Percentiles rank a stretch among this genome's conserved stretches.
Evolutionary conservation across 2,329 filamentous ascomycete species (phyloP).

Genomic region (Nemania sp.): DNA sequence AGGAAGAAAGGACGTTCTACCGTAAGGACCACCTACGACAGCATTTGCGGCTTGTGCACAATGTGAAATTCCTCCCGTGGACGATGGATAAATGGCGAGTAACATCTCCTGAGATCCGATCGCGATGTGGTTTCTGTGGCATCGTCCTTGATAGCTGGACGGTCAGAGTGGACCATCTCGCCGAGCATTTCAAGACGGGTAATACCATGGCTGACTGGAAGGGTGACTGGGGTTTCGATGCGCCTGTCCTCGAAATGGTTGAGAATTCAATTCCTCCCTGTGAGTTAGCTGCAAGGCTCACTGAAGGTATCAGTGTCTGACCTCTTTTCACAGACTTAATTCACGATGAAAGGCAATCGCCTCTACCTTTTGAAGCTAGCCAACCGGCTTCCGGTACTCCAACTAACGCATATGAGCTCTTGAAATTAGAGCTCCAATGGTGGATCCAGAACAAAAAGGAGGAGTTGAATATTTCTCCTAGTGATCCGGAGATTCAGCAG

Average conservation of each 20-base stretch:
- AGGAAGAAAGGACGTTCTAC: conserved; percentile 73
- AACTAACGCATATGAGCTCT: conserved; percentile 70
- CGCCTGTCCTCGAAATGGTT: conserved; percentile 70
- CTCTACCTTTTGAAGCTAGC: conserved; percentile 65
- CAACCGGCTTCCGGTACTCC: conserved; percentile 59
- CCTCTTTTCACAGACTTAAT: conserved; percentile 65
- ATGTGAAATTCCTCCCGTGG: conserved; percentile 70
- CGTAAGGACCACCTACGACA: conserved; percentile 76
- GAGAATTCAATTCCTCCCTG: conserved; percentile 76
- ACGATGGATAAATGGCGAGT: conserved; percentile 75
- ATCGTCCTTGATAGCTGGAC: conserved; percentile 72
- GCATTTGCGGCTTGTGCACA: conserved; percentile 72
- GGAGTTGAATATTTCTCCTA: conserved; percentile 56
- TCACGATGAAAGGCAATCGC: conserved; percentile 70
- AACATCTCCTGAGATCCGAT: conserved; percentile 70
- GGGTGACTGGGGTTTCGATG: conserved; percentile 76
- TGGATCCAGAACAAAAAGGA: conserved; percentile 62
- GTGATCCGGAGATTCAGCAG: conserved; percentile 66
- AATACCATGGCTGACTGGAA: conserved; percentile 77
- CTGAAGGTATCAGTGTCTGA: conserved; percentile 56
- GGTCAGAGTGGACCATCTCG: conserved; percentile 70
- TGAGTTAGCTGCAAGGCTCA: conserved; percentile 58
- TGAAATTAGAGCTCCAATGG: conserved; percentile 68
- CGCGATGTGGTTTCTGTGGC: conserved; percentile 74
- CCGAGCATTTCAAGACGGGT: conserved; percentile 76